A percentile compares a stretch with the other conserved stretches of the same genome.
phyloP scores from a whole-genome alignment of 768 basidiomycete genomes.

The Amanita phalloides region DNA sequence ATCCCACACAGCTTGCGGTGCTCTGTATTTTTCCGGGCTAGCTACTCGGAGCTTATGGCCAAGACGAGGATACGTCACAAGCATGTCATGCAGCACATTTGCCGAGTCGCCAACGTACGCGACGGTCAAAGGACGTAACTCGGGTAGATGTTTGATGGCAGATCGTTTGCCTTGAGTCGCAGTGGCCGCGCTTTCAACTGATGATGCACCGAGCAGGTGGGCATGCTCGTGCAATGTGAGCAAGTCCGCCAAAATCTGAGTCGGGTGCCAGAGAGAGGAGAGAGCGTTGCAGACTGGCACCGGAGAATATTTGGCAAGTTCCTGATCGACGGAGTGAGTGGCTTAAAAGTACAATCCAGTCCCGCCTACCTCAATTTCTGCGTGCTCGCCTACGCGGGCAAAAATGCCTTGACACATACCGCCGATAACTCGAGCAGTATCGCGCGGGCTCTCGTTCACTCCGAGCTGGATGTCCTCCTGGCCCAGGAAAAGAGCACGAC shows the following conservation, averaged over 20 bases:
- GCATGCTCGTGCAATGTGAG: constrained; percentile 79
- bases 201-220: constrained; percentile 34
- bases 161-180: neutral
- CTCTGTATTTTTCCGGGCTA: constrained; percentile 64
- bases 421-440: constrained; percentile 81
- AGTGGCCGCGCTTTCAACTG: constrained; percentile 3
- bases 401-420: constrained; percentile 97
- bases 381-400: constrained; percentile 88
- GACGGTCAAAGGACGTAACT: constrained; percentile 72
- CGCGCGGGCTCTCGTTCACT: constrained; percentile 82
- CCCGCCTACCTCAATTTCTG: constrained; percentile 75
- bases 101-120: constrained; percentile 93
- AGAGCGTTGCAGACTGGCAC: constrained; percentile 96
- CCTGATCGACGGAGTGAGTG: constrained; percentile 34
- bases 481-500: constrained; percentile 84
- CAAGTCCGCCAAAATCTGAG: constrained; percentile 89
- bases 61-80: constrained; percentile 86
- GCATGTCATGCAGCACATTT: constrained; percentile 95
- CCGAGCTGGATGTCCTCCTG: constrained; percentile 89
- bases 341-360: neutral
- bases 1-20: constrained; percentile 68
- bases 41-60: constrained; percentile 85
- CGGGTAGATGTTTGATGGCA: constrained; percentile 21
- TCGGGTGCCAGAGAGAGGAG: constrained; percentile 93
- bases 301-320: constrained; percentile 80